Conservation (phyloP, 2,329 filamentous ascomycete genomes). For the Blumeriella jaapii region DNA sequence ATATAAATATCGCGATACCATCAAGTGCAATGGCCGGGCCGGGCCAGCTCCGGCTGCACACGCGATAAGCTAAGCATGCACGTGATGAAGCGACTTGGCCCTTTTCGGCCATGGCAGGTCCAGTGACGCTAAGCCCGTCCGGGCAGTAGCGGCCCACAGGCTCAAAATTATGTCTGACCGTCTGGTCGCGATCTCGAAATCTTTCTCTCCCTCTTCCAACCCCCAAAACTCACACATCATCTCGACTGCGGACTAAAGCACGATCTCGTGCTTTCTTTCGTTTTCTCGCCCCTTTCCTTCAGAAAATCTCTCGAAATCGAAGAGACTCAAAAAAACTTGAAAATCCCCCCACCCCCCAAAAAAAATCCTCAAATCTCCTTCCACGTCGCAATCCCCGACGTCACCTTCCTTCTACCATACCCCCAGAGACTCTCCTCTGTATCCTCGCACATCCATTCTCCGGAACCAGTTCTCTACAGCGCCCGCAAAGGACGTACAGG, state of each 20-base stretch:
- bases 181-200: constrained; percentile 11
- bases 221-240: constrained; percentile 10
- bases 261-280: constrained; percentile 28
- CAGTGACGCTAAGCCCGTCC: constrained; percentile 1
- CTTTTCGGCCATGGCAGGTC: too few species aligned
- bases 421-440: constrained; percentile 12
- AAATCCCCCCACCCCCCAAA: constrained; percentile 21
- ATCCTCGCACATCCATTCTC: constrained; percentile 15
- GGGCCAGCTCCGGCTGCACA: too few species aligned
- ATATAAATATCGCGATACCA: too few species aligned
- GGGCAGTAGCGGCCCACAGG: constrained; percentile 6
- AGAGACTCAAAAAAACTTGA: constrained; percentile 30
- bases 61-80: too few species aligned
- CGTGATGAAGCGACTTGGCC: background rate
- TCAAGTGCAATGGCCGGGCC: too few species aligned
- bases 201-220: constrained; percentile 14
- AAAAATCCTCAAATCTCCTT: constrained; percentile 19
- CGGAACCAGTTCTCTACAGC: constrained; percentile 16
- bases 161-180: constrained; percentile 8
- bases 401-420: constrained; percentile 14
- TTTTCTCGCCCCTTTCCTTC: constrained; percentile 27
- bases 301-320: constrained; percentile 25
- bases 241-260: constrained; percentile 26
- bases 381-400: constrained; percentile 19
- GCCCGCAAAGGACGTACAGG: constrained; percentile 11